phyloP scores from a whole-genome alignment of 768 basidiomycete species.

The Roridomyces roridus region DNA sequence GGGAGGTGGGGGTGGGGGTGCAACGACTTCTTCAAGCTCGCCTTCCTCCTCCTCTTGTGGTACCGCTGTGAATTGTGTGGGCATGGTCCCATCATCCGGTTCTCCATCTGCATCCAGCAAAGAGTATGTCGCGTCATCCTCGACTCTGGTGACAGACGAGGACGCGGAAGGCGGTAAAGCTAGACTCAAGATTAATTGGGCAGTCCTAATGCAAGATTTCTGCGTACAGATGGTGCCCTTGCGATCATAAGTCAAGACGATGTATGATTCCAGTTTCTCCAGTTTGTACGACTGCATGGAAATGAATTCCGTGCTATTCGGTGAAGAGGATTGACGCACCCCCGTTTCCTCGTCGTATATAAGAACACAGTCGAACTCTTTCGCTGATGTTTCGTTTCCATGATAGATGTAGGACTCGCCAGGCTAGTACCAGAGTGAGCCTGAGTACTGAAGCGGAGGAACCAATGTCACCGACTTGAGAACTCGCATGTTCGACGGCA shows the following conservation, averaged over 20 bases:
- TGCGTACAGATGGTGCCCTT: conserved; percentile 36
- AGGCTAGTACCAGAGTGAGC: conserved; percentile 38
- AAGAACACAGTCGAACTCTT: conserved; percentile 78
- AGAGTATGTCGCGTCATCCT: conserved; percentile 13
- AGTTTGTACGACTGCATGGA: conserved; percentile 67
- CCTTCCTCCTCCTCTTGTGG: conserved; percentile 45
- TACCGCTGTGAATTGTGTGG: conserved; percentile 30
- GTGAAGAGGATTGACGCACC: conserved; percentile 44
- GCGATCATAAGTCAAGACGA: conserved; percentile 60
- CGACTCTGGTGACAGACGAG: conserved; percentile 29
- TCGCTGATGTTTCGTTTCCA: conserved; percentile 63
- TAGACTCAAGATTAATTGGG: conserved; percentile 11
- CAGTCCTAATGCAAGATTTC: conserved; percentile 11
- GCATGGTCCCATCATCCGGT: conserved; percentile 49
- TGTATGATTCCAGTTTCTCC: conserved; percentile 75
- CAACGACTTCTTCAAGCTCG: conserved; percentile 36
- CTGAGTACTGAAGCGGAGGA: neutral
- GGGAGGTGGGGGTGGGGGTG: conserved; percentile 31
- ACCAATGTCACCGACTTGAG: conserved; percentile 54
- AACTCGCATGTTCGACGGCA: conserved; percentile 68
- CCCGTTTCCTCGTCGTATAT: conserved; percentile 80
- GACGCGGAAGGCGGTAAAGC: conserved; percentile 30
- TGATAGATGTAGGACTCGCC: conserved; percentile 61
- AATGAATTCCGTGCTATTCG: conserved; percentile 3
- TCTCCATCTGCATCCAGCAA: conserved; percentile 40